Percentiles rank a stretch among this genome's conserved stretches.
Conservation (phyloP, 1,284 basidiomycete genomes). For the Ceratobasidium sp. region DNA sequence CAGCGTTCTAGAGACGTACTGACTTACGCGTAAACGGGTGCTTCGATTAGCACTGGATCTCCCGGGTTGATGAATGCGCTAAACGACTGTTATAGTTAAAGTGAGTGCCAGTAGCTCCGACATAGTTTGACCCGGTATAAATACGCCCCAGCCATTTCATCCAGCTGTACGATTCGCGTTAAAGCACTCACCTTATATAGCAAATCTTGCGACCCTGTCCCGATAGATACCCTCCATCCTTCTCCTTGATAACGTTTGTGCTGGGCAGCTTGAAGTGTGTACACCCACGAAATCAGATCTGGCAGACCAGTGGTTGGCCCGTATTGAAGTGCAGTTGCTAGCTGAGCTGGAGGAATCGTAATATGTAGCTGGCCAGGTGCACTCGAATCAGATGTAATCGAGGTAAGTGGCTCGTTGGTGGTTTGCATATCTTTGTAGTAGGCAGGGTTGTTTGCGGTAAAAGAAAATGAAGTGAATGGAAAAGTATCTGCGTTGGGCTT, state of each 20-base stretch:
- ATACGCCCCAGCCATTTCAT: too few relatives aligned
- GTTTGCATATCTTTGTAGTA: background rate
- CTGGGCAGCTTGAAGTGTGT: conserved; percentile 73
- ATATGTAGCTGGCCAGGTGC: conserved; percentile 59
- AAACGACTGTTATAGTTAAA: conserved; percentile 14
- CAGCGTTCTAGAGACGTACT: background rate
- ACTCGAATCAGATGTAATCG: background rate
- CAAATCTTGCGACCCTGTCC: conserved; percentile 89
- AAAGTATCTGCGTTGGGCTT: conserved; percentile 93
- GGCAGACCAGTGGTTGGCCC: conserved; percentile 80
- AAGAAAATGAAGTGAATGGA: conserved; percentile 69
- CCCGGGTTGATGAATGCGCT: conserved; percentile 78
- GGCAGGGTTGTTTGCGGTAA: conserved; percentile 4
- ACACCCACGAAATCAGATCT: conserved; percentile 72
- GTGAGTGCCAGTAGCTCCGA: too few relatives aligned
- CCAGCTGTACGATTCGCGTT: background rate
- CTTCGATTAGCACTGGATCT: conserved; percentile 87
- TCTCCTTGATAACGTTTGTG: conserved; percentile 73
- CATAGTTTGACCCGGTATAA: too few relatives aligned
- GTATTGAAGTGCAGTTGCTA: conserved; percentile 80
- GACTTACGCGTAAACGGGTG: conserved; percentile 86
- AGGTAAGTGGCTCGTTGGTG: background rate
- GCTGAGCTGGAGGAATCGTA: conserved; percentile 68
- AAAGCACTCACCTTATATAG: conserved; percentile 78
- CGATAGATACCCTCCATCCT: conserved; percentile 78